Conservation (phyloP, 2,329 filamentous ascomycete species). For the Diaporthe sp. region DNA sequence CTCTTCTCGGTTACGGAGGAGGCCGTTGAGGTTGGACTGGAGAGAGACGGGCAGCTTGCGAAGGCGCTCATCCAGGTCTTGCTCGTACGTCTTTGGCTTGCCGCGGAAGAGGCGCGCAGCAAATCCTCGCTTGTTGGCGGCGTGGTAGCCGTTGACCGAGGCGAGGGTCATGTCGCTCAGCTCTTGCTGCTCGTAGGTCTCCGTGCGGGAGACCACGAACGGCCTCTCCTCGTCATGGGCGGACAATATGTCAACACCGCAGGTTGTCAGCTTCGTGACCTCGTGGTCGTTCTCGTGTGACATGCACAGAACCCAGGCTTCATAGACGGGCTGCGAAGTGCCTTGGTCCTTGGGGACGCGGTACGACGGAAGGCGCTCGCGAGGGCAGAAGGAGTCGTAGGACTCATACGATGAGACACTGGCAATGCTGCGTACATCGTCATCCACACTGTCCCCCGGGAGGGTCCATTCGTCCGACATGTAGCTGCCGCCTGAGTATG, state of each 20-base stretch:
- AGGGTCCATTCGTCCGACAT: conserved; percentile 29
- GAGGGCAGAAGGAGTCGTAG: conserved; percentile 2
- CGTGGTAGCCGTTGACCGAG: conserved; percentile 42
- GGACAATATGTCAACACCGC: conserved; percentile 38
- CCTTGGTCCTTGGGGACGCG: conserved; percentile 40
- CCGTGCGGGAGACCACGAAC: conserved; percentile 16
- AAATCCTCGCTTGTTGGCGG: conserved; percentile 42
- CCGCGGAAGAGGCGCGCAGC: conserved; percentile 41
- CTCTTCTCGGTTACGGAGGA: conserved; percentile 42
- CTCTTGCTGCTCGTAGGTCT: conserved; percentile 41
- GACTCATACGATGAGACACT: conserved; percentile 21
- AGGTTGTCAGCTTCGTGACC: conserved; percentile 37
- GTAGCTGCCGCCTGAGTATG: conserved; percentile 25
- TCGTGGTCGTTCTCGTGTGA: conserved; percentile 35
- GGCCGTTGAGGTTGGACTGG: conserved; percentile 40
- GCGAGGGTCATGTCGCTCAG: conserved; percentile 43
- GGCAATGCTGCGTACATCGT: conserved; percentile 20
- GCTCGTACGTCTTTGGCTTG: conserved; percentile 44
- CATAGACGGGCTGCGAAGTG: conserved; percentile 43
- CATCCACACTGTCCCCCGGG: conserved; percentile 10
- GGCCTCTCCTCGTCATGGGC: conserved; percentile 9
- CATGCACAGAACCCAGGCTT: conserved; percentile 44
- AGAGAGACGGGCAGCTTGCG: conserved; percentile 39
- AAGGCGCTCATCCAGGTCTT: conserved; percentile 44
- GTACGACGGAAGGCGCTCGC: conserved; percentile 23